Conservation (phyloP, 2,329 filamentous ascomycete species). For the Pyricularia grisea region DNA sequence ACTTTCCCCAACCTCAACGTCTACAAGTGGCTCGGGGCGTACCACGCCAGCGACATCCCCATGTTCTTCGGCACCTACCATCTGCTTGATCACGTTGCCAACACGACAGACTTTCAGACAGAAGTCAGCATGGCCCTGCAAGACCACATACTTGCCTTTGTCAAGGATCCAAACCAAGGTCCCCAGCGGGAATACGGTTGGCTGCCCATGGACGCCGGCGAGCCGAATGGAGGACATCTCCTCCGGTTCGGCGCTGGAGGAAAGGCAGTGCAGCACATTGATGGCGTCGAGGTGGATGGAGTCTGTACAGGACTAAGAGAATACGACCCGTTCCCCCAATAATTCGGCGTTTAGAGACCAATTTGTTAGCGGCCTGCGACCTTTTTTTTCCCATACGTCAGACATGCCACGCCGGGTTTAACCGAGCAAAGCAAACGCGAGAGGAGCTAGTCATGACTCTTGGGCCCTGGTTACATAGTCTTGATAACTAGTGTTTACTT, state of each 20-base stretch:
- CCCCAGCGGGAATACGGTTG: not conserved
- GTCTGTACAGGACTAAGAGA: not conserved
- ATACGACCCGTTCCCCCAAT: not conserved
- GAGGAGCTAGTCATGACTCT: too few relatives aligned
- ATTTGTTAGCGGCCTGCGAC: too few relatives aligned
- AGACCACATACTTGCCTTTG: not conserved
- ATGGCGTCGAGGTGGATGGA: not conserved
- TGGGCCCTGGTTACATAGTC: too few relatives aligned
- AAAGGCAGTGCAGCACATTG: not conserved
- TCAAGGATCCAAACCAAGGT: not conserved
- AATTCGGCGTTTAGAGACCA: not conserved
- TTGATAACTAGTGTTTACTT: too few relatives aligned
- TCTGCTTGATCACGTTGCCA: not conserved
- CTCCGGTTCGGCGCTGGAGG: not conserved
- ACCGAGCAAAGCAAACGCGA: too few relatives aligned
- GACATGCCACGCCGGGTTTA: too few relatives aligned
- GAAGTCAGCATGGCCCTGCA: slow-evolving; percentile 1
- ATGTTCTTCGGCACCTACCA: slow-evolving; percentile 5
- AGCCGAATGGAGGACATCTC: not conserved
- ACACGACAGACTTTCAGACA: not conserved
- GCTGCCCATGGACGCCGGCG: not conserved
- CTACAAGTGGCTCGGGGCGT: slow-evolving; percentile 3
- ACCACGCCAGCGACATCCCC: slow-evolving; percentile 6
- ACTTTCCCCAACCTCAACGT: slow-evolving; percentile 5
- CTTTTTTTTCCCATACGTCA: too few relatives aligned